Evolutionary conservation across 169 alveolate genomes (phyloP).

Genomic region (Babesia ovis): DNA sequence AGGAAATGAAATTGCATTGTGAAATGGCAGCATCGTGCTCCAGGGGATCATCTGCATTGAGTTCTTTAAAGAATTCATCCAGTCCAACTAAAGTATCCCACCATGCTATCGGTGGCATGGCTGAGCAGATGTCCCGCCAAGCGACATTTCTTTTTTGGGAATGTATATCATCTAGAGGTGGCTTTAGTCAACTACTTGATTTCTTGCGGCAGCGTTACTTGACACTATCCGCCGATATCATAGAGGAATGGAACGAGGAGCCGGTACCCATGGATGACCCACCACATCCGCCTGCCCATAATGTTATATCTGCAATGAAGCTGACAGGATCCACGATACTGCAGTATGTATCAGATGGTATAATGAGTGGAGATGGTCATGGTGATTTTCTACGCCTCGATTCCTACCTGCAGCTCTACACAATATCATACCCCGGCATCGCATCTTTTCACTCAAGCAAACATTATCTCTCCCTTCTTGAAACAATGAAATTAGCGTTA

Average conservation of each 20-base stretch:
- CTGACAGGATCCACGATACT: constrained; percentile 16
- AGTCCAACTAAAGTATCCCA: constrained; percentile 41
- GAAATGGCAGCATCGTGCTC: constrained; percentile 19
- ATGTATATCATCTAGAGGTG: constrained; percentile 32
- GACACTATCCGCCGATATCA: constrained; percentile 15
- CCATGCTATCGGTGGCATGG: constrained; percentile 15
- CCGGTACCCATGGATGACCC: constrained; percentile 33
- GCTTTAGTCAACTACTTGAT: constrained; percentile 37
- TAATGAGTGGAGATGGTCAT: constrained; percentile 9
- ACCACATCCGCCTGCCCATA: not conserved
- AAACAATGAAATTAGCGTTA: constrained; percentile 5
- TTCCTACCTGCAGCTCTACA: constrained; percentile 49
- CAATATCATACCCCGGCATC: constrained; percentile 25
- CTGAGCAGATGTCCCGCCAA: constrained; percentile 47
- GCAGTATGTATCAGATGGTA: constrained; percentile 7
- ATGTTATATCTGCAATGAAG: constrained; percentile 40
- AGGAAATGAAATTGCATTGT: constrained; percentile 17
- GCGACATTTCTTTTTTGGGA: constrained; percentile 53
- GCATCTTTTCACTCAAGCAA: constrained; percentile 38
- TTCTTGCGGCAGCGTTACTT: constrained; percentile 38
- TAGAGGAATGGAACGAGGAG: constrained; percentile 51
- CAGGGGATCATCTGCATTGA: not conserved
- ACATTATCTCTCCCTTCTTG: constrained; percentile 29
- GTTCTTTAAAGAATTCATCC: constrained; percentile 2
- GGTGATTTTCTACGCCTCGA: constrained; percentile 19